Percentiles rank a stretch among this genome's conserved stretches.
These are phyloP conservation scores for Dendrobium chrysotoxum DNA, from an alignment of 106 monocot species.

Conservation along the genomic window DNA sequence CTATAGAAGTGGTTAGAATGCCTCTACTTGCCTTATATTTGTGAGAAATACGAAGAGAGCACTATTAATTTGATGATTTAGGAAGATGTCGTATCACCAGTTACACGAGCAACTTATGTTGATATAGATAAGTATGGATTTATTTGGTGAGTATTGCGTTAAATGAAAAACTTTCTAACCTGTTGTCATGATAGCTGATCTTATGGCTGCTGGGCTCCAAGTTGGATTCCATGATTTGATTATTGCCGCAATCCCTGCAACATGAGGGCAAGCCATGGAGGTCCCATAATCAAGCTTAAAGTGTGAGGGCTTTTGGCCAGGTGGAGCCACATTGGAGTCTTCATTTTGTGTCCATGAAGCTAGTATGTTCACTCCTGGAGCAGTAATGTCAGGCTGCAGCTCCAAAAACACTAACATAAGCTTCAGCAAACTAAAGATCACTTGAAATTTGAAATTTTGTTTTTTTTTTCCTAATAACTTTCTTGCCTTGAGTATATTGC, in stretches of 20 bases:
- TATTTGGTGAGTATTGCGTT: background rate
- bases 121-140: background rate
- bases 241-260: slow-evolving; percentile 53
- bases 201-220: slow-evolving; percentile 65
- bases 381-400: slow-evolving; percentile 67
- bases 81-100: no score
- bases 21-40: no score
- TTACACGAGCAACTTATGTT: background rate
- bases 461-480: background rate
- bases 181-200: slow-evolving; percentile 85
- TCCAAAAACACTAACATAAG: background rate
- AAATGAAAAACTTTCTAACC: slow-evolving; percentile 14
- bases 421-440: no score
- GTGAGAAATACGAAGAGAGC: no score
- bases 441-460: background rate
- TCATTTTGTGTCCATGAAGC: slow-evolving; percentile 54
- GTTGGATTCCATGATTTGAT: slow-evolving; percentile 59
- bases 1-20: no score
- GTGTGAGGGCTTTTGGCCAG: slow-evolving; percentile 35
- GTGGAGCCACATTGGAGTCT: slow-evolving; percentile 24
- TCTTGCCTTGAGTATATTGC: slow-evolving; percentile 57
- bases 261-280: slow-evolving; percentile 86
- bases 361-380: slow-evolving; percentile 80
- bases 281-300: slow-evolving; percentile 76
- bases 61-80: no score